These are phyloP conservation scores for Cryptococcus sp. DNA, from an alignment of 1,284 basidiomycete species.

Conservation along the genomic window DNA sequence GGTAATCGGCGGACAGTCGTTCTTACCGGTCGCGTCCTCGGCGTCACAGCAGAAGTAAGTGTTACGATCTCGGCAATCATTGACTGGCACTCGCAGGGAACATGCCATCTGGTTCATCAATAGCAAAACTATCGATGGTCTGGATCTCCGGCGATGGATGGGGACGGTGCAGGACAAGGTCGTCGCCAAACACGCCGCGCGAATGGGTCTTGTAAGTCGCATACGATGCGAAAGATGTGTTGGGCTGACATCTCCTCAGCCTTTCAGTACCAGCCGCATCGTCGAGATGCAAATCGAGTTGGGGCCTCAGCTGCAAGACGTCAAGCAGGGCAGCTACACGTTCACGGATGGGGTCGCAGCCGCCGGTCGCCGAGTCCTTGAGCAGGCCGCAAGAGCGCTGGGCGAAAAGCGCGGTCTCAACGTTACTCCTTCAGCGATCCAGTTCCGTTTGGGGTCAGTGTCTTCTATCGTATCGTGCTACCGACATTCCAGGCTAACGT, in stretches of 20 bases:
- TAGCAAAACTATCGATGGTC: constrained; percentile 34
- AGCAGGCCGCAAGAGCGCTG: constrained; percentile 42
- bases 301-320: constrained; percentile 24
- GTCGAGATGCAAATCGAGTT: constrained; percentile 37
- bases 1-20: constrained; percentile 39
- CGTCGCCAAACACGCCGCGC: constrained; percentile 50
- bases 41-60: constrained; percentile 49
- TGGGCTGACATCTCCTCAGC: constrained; percentile 19
- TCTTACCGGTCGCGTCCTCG: constrained; percentile 46
- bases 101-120: constrained; percentile 53
- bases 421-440: constrained; percentile 46
- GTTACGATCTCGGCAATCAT: background rate
- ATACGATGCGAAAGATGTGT: constrained; percentile 2
- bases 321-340: constrained; percentile 30
- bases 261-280: constrained; percentile 44
- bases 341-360: constrained; percentile 53
- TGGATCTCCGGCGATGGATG: constrained; percentile 43
- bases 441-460: constrained; percentile 47
- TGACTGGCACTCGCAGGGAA: constrained; percentile 37
- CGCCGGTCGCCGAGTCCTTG: constrained; percentile 43
- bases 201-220: constrained; percentile 45
- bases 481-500: constrained; percentile 5
- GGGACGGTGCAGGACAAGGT: constrained; percentile 46
- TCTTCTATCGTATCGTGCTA: background rate
- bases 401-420: constrained; percentile 32